Evolutionary conservation across 2,329 filamentous ascomycete genomes (phyloP).

Genomic region (Botrytis deweyae): DNA sequence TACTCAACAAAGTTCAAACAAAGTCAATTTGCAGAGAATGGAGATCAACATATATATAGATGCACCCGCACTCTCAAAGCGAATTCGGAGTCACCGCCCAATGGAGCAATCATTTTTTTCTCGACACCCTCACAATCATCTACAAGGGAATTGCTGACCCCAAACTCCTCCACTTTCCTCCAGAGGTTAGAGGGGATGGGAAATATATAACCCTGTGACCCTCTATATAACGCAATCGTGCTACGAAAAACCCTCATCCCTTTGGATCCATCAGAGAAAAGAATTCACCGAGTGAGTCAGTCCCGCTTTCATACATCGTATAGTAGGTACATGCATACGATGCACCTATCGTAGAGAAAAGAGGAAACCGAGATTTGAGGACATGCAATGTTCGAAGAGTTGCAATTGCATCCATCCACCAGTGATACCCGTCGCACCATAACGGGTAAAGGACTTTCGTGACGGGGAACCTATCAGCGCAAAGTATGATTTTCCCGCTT

Average conservation of each 20-base stretch:
- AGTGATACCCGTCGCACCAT: background rate
- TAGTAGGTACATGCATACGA: background rate
- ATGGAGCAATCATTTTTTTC: slow-evolving; percentile 6
- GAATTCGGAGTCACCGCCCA: background rate
- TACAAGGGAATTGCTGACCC: background rate
- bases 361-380: background rate
- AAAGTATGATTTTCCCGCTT: background rate
- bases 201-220: slow-evolving; percentile 6
- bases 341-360: background rate
- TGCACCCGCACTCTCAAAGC: no score
- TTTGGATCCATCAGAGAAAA: background rate
- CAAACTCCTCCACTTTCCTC: background rate
- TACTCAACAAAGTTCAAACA: background rate
- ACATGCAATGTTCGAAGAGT: background rate
- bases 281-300: slow-evolving; percentile 6
- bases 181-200: background rate
- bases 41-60: background rate
- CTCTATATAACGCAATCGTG: slow-evolving; percentile 1
- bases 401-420: background rate
- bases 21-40: background rate
- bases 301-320: background rate
- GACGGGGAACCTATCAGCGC: slow-evolving; percentile 6
- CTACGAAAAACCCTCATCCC: background rate
- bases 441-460: slow-evolving; percentile 6
- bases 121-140: background rate